Evolutionary conservation across 306 rosid genomes (phyloP), one percentile per base, ranked within the genome.

Genomic region (Astragalus membranaceus): DNA sequence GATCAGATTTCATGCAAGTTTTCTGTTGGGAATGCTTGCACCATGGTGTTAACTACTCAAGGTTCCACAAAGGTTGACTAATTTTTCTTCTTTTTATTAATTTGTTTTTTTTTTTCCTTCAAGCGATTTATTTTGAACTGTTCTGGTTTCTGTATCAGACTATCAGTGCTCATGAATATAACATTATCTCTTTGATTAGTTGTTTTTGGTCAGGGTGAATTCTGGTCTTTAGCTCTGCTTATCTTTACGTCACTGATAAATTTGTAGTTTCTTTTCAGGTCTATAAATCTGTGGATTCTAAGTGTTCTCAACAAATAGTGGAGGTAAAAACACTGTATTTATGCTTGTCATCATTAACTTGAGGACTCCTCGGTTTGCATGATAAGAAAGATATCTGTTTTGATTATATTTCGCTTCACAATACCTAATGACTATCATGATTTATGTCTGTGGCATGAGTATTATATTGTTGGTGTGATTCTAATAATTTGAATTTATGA

Each of bases 51-150:
- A 33, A 85, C 97, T n/a, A 93, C 98, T 54, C 98, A 93, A 74
- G 80, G 96, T 66, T 93, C 97, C 47, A 93, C 98, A n/a, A 93
- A 93, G 97, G 97, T 92, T 14, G 29, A 10, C 16, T 7, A 35
- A 10, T 11, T 44, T 11, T 39, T 20, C 5, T 62, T 17, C 1
- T 23, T 6, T 61, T 47, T 23, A 10, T 39, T 35, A n/a, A 6
- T 16, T 71, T 1, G 1, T 33, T 23, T 7, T 10, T 35, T 35
- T n/a, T 10, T 13, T 5, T 46, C 15, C 13, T 73, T 46, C 13
- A 47, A 47, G 35, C 54, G 30, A 14, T 32, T 32, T 14, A 23
- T 17, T 75, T 65, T 47, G 36, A 53, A 48, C 20, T 33, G 58
- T 67, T 10, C 8, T 68, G 4, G 16, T 36, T 51, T 76, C 39